Evolutionary conservation across 164 flowering plant genomes (phyloP).

Genomic region (Saururus chinensis): DNA sequence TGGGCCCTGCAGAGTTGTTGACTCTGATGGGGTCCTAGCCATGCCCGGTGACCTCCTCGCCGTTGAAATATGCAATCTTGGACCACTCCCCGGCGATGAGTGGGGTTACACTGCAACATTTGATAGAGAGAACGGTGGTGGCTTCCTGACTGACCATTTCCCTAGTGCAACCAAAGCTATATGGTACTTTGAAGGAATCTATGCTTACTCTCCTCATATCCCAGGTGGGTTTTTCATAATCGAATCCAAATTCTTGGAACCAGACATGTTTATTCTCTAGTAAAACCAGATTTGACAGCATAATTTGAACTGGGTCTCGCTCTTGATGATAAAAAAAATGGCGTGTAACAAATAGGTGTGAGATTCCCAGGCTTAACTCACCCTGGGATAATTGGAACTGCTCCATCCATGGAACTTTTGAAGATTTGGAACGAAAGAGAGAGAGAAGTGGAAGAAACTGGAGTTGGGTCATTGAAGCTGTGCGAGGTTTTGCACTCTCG

Average conservation of each 20-base stretch:
- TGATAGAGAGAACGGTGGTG: conserved; percentile 97
- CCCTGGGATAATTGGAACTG: conserved; percentile 93
- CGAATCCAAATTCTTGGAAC: background rate
- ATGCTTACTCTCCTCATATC: conserved; percentile 88
- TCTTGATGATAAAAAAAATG: background rate
- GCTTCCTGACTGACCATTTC: conserved; percentile 90
- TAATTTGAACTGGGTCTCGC: background rate
- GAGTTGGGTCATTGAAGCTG: conserved; percentile 49
- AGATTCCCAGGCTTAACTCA: conserved; percentile 88
- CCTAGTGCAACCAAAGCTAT: conserved; percentile 93
- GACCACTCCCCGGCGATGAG: conserved; percentile 94
- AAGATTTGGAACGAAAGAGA: conserved; percentile 87
- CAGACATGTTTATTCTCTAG: too few species aligned
- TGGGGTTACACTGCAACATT: conserved; percentile 91
- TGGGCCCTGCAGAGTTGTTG: conserved; percentile 74
- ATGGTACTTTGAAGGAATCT: conserved; percentile 97
- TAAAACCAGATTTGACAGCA: too few species aligned
- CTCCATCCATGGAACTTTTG: conserved; percentile 86
- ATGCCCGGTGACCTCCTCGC: conserved; percentile 86
- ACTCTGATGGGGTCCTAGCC: conserved; percentile 62
- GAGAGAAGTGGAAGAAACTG: conserved; percentile 56
- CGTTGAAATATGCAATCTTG: conserved; percentile 86
- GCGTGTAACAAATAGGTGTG: conserved; percentile 36
- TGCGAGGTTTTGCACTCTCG: conserved; percentile 81
- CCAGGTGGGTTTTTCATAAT: conserved; percentile 41